Conservation (phyloP, 129 eudicot genomes). For the Erigeron canadensis region DNA sequence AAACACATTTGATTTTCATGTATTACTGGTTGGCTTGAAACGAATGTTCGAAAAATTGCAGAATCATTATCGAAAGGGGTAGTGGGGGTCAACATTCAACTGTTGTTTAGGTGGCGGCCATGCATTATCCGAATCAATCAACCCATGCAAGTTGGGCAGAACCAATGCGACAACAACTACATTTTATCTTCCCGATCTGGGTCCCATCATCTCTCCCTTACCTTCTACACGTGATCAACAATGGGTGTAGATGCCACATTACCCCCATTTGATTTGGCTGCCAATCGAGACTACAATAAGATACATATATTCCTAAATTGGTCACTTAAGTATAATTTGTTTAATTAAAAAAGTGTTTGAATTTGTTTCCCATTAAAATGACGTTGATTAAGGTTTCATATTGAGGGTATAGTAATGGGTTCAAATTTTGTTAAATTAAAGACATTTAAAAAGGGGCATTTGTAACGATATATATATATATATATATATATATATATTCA, state of each 20-base stretch:
- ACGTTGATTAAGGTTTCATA: too few species aligned
- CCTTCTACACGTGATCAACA: conserved; percentile 17
- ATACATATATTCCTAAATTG: too few species aligned
- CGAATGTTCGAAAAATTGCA: not conserved
- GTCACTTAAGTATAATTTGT: too few species aligned
- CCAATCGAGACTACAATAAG: not conserved
- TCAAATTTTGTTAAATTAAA: too few species aligned
- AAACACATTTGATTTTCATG: too few species aligned
- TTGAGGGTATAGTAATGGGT: too few species aligned
- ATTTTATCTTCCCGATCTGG: conserved; percentile 11
- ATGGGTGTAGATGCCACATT: conserved; percentile 2
- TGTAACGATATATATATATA: too few species aligned
- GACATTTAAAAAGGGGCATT: too few species aligned
- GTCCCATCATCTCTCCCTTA: conserved; percentile 12
- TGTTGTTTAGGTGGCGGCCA: conserved; percentile 30
- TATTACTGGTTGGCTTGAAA: not conserved
- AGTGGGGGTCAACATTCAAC: conserved; percentile 25
- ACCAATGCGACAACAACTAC: conserved; percentile 13
- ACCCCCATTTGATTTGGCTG: not conserved
- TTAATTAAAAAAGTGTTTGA: too few species aligned
- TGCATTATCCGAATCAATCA: conserved; percentile 25
- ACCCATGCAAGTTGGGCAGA: conserved; percentile 2
- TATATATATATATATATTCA: too few species aligned
- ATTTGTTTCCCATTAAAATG: too few species aligned
- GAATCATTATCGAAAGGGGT: not conserved